These are phyloP conservation scores for Trichoderma harzianum DNA, from an alignment of 2,329 filamentous ascomycete genomes.

Conservation along the genomic window DNA sequence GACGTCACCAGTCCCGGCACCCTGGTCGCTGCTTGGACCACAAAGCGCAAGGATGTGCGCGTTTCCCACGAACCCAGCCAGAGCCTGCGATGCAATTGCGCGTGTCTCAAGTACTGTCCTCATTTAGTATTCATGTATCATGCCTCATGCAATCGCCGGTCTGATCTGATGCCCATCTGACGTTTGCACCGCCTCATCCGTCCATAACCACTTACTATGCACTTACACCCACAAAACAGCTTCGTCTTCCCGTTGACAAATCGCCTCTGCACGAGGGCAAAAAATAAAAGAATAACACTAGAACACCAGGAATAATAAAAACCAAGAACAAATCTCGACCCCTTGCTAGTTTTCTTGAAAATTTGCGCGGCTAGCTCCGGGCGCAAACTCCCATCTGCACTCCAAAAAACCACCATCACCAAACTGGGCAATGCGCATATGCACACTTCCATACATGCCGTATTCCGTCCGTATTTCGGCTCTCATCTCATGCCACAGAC, in stretches of 20 bases:
- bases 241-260: background rate
- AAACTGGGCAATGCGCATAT: background rate
- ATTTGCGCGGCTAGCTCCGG: background rate
- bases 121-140: background rate
- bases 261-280: background rate
- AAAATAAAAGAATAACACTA: background rate
- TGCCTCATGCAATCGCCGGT: background rate
- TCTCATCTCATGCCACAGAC: background rate
- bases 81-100: background rate
- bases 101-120: background rate
- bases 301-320: background rate
- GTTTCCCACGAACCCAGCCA: background rate
- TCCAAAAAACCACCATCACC: background rate
- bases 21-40: conserved; percentile 1
- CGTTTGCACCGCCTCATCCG: background rate
- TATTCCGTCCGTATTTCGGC: background rate
- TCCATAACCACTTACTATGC: background rate
- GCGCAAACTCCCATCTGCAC: background rate
- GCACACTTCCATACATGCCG: background rate
- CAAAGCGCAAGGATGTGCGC: background rate
- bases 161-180: background rate
- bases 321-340: background rate
- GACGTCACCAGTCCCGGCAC: conserved; percentile 11
- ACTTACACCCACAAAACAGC: background rate
- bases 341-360: background rate